phyloP scores from a whole-genome alignment of 1,284 basidiomycete species.

The Mycosarcoma mackinlayi region DNA sequence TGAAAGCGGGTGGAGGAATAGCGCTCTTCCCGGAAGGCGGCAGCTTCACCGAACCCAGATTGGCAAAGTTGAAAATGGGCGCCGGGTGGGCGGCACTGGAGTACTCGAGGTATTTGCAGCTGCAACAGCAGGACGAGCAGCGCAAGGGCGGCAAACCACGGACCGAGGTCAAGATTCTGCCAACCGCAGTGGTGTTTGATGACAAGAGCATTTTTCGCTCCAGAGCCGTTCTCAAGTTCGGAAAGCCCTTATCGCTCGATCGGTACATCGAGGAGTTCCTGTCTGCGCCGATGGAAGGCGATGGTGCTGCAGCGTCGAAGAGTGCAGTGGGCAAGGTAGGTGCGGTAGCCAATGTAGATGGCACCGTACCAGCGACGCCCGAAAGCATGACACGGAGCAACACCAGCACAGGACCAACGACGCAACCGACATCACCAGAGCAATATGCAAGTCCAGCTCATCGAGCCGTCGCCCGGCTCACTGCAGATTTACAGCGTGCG shows the following conservation, averaged over 20 bases:
- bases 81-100: constrained; percentile 95
- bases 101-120: constrained; percentile 74
- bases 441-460: constrained; percentile 70
- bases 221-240: constrained; percentile 75
- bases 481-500: constrained; percentile 77
- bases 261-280: constrained; percentile 82
- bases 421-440: background rate
- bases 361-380: constrained; percentile 40
- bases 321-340: background rate
- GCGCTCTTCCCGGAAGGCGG: constrained; percentile 92
- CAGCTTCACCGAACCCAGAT: constrained; percentile 81
- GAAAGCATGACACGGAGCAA: constrained; percentile 34
- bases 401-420: background rate
- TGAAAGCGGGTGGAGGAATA: constrained; percentile 81
- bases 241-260: constrained; percentile 80
- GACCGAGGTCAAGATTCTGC: constrained; percentile 76
- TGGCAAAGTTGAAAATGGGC: constrained; percentile 94
- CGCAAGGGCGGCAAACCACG: background rate
- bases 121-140: background rate
- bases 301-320: background rate
- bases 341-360: constrained; percentile 11
- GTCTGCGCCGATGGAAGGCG: constrained; percentile 2
- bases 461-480: constrained; percentile 86
- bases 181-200: constrained; percentile 89
- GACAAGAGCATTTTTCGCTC: constrained; percentile 94